Evolutionary conservation across 2,329 filamentous ascomycete genomes (phyloP).

Genomic region (Ophiostoma ips): DNA sequence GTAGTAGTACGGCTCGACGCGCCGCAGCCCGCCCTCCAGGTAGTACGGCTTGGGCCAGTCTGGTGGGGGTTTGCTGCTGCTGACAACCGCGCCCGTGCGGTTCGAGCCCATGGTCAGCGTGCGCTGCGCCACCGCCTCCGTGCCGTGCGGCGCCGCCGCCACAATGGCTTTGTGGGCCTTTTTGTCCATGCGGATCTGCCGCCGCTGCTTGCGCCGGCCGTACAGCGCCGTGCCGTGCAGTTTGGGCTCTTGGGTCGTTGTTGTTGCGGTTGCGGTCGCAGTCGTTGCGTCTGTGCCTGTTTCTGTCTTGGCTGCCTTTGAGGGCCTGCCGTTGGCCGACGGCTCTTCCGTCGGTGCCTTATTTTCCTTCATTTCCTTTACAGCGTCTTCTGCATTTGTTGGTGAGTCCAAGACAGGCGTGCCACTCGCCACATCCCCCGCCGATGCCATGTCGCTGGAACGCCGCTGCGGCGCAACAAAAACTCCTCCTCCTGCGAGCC

Average conservation of each 20-base stretch:
- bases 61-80: background rate
- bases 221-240: background rate
- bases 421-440: background rate
- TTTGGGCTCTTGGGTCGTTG: too few relatives aligned
- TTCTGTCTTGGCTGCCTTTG: slow-evolving; percentile 7
- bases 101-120: slow-evolving; percentile 1
- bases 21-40: slow-evolving; percentile 68
- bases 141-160: background rate
- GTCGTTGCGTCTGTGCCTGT: slow-evolving; percentile 7
- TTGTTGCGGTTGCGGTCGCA: slow-evolving; percentile 1
- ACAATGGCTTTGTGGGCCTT: background rate
- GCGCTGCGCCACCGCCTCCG: background rate
- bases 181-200: background rate
- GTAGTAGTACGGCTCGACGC: slow-evolving; percentile 75
- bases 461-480: too few relatives aligned
- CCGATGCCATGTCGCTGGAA: too few relatives aligned
- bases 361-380: background rate
- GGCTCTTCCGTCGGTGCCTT: too few relatives aligned
- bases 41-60: slow-evolving; percentile 56
- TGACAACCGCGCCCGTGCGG: background rate
- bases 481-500: background rate
- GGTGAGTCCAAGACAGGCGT: too few relatives aligned
- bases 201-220: background rate
- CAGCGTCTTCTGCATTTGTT: background rate
- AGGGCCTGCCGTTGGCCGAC: too few relatives aligned